Conservation (phyloP, 495 filamentous ascomycete genomes). For the Penicillium atrosanguineum region DNA sequence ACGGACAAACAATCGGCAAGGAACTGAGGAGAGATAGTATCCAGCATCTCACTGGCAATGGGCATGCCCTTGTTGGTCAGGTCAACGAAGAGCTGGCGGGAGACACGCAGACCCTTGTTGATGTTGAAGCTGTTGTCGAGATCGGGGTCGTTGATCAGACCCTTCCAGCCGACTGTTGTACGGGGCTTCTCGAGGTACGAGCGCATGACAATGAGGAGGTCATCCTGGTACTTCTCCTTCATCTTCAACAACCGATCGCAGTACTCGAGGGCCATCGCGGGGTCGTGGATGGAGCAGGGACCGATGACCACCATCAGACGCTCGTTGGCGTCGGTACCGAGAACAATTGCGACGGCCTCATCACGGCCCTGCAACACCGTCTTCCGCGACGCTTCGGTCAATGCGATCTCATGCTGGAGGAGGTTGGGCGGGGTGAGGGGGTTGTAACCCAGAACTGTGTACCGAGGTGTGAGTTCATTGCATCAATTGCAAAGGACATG, state of each 20-base stretch:
- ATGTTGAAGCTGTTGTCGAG: conserved; percentile 99
- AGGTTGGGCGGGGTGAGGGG: conserved; percentile 91
- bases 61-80: conserved; percentile 95
- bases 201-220: conserved; percentile 95
- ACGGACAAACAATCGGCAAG: conserved; percentile 89
- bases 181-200: conserved; percentile 98
- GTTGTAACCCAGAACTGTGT: conserved; percentile 81
- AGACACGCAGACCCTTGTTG: conserved; percentile 89
- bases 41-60: conserved; percentile 97
- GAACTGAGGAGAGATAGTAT: conserved; percentile 98
- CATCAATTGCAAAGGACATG: background rate
- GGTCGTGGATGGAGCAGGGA: conserved; percentile 97
- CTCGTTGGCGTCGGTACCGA: conserved; percentile 67
- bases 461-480: conserved; percentile 5
- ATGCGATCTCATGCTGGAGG: conserved; percentile 89
- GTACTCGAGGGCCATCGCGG: conserved; percentile 88
- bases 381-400: conserved; percentile 71
- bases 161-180: conserved; percentile 99
- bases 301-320: conserved; percentile 91
- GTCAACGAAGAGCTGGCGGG: conserved; percentile 91
- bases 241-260: conserved; percentile 76
- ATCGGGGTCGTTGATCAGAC: conserved; percentile 97
- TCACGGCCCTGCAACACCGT: conserved; percentile 80
- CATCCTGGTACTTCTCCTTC: conserved; percentile 85
- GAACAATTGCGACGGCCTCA: conserved; percentile 77